Evolutionary conservation across 2,329 filamentous ascomycete species (phyloP).

Genomic region (Arthrobotrys conoides): DNA sequence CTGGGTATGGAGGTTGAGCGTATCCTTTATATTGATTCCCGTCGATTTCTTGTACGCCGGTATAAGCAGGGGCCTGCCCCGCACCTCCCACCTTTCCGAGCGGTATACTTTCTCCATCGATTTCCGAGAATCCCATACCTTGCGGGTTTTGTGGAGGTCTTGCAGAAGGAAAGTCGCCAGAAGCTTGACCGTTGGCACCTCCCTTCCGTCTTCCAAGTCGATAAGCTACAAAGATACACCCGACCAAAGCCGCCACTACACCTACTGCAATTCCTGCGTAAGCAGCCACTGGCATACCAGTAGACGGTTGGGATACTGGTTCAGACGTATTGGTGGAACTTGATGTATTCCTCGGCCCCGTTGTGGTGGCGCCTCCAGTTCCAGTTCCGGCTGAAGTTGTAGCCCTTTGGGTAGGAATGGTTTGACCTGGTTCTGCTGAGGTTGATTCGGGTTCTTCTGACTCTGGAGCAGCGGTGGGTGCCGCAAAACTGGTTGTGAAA

Average conservation of each 20-base stretch:
- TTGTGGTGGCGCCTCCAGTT: not conserved
- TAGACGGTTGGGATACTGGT: not conserved
- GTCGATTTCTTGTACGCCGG: slow-evolving; percentile 12
- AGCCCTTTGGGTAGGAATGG: slow-evolving; percentile 3
- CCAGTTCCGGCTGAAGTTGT: not conserved
- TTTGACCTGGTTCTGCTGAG: slow-evolving; percentile 22
- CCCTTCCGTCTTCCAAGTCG: slow-evolving; percentile 22
- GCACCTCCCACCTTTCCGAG: not conserved
- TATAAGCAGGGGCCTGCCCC: slow-evolving; percentile 25
- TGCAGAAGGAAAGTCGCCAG: not conserved
- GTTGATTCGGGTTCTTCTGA: not conserved
- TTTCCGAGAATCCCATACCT: slow-evolving; percentile 24
- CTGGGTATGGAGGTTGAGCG: slow-evolving; percentile 5
- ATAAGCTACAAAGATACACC: slow-evolving; percentile 14
- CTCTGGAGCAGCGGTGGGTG: not conserved
- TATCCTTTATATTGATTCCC: slow-evolving; percentile 34
- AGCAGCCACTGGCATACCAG: slow-evolving; percentile 2
- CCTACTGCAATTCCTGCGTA: slow-evolving; percentile 23
- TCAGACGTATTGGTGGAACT: slow-evolving; percentile 13
- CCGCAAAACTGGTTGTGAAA: slow-evolving; percentile 17
- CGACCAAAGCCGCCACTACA: slow-evolving; percentile 7
- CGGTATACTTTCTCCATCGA: slow-evolving; percentile 7
- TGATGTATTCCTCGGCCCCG: slow-evolving; percentile 10
- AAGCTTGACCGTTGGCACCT: not conserved
- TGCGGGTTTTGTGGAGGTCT: slow-evolving; percentile 19